These are phyloP conservation scores for Citropsis articulata DNA, from an alignment of 345 rosid species.

Conservation along the genomic window DNA sequence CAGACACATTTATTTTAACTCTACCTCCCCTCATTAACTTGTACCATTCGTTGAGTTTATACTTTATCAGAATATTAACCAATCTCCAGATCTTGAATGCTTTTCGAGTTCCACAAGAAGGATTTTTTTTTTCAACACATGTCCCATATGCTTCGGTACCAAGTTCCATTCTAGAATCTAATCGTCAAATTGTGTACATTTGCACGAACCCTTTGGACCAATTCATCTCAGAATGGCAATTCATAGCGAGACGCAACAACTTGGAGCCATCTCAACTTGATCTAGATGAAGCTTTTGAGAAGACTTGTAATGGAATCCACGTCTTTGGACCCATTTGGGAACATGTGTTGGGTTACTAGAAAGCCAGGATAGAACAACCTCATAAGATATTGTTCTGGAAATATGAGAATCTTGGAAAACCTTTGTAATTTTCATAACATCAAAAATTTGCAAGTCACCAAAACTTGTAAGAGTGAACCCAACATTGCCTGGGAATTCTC, in stretches of 20 bases:
- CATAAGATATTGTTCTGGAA: no score
- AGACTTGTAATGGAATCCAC: slow-evolving; percentile 22
- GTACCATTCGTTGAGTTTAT: background rate
- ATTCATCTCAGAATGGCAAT: slow-evolving; percentile 4
- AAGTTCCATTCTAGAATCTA: background rate
- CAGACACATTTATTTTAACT: no score
- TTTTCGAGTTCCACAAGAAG: background rate
- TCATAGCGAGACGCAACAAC: background rate
- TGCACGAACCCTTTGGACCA: slow-evolving; percentile 25
- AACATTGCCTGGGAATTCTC: no score
- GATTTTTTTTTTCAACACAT: slow-evolving; percentile 18
- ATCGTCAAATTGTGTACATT: slow-evolving; percentile 25
- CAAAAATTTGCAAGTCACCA: no score
- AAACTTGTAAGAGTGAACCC: no score
- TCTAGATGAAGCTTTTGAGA: slow-evolving; percentile 20
- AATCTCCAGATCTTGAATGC: background rate
- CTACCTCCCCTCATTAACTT: background rate
- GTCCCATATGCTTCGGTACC: slow-evolving; percentile 17
- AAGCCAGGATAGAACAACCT: background rate
- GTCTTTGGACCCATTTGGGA: background rate
- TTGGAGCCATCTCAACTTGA: no score
- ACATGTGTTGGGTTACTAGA: no score
- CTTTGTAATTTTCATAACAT: no score
- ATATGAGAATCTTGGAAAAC: no score
- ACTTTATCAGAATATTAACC: no score